Conservation (phyloP, 2,329 filamentous ascomycete genomes). For the Pseudonectria buxi region DNA sequence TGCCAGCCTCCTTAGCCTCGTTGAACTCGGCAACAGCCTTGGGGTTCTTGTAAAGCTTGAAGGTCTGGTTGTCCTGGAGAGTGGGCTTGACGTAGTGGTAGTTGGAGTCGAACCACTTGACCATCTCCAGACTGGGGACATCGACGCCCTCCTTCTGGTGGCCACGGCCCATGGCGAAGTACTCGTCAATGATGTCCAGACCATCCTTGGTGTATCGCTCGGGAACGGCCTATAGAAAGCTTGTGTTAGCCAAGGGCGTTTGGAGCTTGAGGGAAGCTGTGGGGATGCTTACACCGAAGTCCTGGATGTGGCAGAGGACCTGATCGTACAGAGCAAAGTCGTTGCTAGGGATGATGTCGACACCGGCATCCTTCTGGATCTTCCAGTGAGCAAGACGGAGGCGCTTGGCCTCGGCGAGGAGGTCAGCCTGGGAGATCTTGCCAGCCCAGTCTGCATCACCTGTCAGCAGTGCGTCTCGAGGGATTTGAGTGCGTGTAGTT, state of each 20-base stretch:
- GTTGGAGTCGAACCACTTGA: slow-evolving; percentile 99
- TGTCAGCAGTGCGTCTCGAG: slow-evolving; percentile 11
- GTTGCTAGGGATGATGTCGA: slow-evolving; percentile 97
- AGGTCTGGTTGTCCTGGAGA: slow-evolving; percentile 91
- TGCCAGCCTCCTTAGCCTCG: slow-evolving; percentile 96
- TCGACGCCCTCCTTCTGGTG: slow-evolving; percentile 93
- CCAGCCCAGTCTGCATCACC: slow-evolving; percentile 64
- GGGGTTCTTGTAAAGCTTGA: slow-evolving; percentile 79
- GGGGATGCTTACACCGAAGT: slow-evolving; percentile 71
- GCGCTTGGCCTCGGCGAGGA: slow-evolving; percentile 92
- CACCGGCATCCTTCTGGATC: slow-evolving; percentile 97
- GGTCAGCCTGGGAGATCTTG: slow-evolving; percentile 87
- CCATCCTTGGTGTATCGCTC: slow-evolving; percentile 89
- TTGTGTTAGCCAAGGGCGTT: slow-evolving; percentile 8
- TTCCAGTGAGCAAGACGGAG: slow-evolving; percentile 97
- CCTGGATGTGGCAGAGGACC: slow-evolving; percentile 94
- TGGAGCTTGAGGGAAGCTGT: background rate
- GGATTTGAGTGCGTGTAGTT: background rate
- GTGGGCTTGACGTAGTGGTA: slow-evolving; percentile 99
- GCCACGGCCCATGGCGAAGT: slow-evolving; percentile 99
- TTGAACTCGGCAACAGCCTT: slow-evolving; percentile 94
- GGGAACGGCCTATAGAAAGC: slow-evolving; percentile 62
- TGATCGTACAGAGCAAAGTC: slow-evolving; percentile 99
- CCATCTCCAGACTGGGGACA: slow-evolving; percentile 95
- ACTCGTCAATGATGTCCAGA: slow-evolving; percentile 85